A percentile compares a stretch with the other conserved stretches of the same genome.
Conservation (phyloP, 2,329 filamentous ascomycete species). For the Periconia macrospinosa region DNA sequence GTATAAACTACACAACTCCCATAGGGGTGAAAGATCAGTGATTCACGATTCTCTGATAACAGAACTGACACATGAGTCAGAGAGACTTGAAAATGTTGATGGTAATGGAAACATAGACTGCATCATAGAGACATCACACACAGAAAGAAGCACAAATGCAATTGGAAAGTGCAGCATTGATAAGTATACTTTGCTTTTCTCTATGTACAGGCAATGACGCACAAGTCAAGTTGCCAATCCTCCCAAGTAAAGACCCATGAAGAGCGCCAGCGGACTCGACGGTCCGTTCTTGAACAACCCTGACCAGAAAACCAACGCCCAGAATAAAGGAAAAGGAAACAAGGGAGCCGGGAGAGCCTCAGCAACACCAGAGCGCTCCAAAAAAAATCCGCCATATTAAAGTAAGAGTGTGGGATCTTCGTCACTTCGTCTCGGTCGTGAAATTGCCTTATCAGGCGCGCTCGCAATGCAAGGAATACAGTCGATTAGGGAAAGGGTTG, state of each 20-base stretch:
- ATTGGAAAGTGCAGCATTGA: not conserved
- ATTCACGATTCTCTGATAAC: not conserved
- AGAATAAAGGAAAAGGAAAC: not conserved
- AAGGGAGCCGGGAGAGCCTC: not conserved
- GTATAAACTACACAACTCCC: not conserved
- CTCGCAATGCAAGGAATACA: slow-evolving; percentile 40
- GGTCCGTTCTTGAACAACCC: no score
- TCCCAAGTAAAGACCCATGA: no score
- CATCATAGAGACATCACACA: not conserved
- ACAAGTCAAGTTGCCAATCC: not conserved
- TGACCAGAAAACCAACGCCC: not conserved
- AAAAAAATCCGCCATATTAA: not conserved
- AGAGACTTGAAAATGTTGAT: not conserved
- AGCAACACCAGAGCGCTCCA: not conserved
- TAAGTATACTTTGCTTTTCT: not conserved
- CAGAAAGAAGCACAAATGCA: no score
- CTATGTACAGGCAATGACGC: not conserved
- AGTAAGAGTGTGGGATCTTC: slow-evolving; percentile 18
- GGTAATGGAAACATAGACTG: not conserved
- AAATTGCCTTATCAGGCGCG: slow-evolving; percentile 24
- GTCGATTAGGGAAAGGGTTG: slow-evolving; percentile 3
- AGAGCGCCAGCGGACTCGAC: no score
- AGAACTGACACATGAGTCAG: not conserved
- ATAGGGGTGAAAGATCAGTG: not conserved
- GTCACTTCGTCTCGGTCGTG: slow-evolving; percentile 42